Evolutionary conservation across 2,329 filamentous ascomycete genomes (phyloP), one percentile per base, ranked within the genome.

Genomic region (Penicillium sp.): DNA sequence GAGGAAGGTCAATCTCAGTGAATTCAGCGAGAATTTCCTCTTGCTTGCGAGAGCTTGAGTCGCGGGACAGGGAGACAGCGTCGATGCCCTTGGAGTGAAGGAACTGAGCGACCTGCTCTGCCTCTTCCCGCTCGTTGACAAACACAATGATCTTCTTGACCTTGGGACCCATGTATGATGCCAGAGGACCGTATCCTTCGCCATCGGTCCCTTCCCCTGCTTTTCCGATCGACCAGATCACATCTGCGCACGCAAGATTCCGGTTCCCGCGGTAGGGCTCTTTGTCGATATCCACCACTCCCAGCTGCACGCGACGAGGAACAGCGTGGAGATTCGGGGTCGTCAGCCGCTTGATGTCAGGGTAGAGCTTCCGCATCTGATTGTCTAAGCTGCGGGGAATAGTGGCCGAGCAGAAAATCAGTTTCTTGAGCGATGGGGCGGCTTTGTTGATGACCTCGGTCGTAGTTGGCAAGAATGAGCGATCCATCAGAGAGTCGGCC

Each of bases 241-340:
- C 86, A 60, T 98, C 91, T 3, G 93, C 93, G 63, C 91, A 97
- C 8, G 93, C 94, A 4, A 98, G 79, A 55, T 84, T 78, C 66
- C 94, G 93, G 74, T 95, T 96, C 58, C 93, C 89, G 48, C 83
- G 83, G 70, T 96, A 98, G 0, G 90, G 90, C n/a, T 94, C 84
- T 53, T 86, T 87, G 50, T 91, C 84, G 10, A 94, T 86, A 58
- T 98, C 90, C 18, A 98, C 81, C 23, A 97, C 88, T 41, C 88
- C 89, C 4, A 98, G 81, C 63, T 97, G 91, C 0, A 98, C 90
- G 53, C 93, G 84, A 28, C 93, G 84, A 2, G 93, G 93, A 53
- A 98, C 95, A 43, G 93, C 89, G 67, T 98, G 93, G 1, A 98
- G 77, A 59, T 97, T 96, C 0, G 93, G 93, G 0, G 93, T 98